phyloP scores from a whole-genome alignment of 352 stramenopile species.

The Blastocystis sp. region DNA sequence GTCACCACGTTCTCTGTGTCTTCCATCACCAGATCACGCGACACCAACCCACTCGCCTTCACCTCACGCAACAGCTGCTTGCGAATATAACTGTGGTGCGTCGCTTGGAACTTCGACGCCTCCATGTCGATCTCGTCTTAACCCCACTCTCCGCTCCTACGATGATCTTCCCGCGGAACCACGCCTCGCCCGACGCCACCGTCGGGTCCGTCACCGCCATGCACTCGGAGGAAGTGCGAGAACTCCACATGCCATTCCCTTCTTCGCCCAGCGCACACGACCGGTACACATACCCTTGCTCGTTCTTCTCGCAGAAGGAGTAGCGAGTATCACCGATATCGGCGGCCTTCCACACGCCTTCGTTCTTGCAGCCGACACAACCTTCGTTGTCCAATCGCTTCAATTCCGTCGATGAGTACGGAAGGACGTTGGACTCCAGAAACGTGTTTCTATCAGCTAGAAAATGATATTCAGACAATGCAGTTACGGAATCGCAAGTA shows the following conservation, averaged over 20 bases:
- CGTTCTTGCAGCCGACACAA: conserved; percentile 4
- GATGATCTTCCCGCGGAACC: not conserved
- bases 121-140: conserved; percentile 32
- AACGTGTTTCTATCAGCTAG: not conserved
- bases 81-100: not conserved
- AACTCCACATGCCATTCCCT: conserved; percentile 7
- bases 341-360: not conserved
- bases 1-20: not conserved
- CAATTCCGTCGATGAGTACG: not conserved
- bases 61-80: not conserved
- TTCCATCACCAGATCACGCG: not conserved
- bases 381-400: not conserved
- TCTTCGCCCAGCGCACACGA: not conserved
- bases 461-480: not conserved
- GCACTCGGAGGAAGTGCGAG: not conserved
- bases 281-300: not conserved
- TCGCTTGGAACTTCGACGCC: not conserved
- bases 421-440: not conserved
- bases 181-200: not conserved
- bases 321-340: not conserved
- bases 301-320: not conserved
- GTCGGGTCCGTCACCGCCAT: not conserved
- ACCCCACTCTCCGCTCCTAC: not conserved
- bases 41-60: not conserved
- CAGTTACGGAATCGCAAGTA: conserved; percentile 2